phyloP scores from a whole-genome alignment of 768 basidiomycete species.

The Suillus bovinus region DNA sequence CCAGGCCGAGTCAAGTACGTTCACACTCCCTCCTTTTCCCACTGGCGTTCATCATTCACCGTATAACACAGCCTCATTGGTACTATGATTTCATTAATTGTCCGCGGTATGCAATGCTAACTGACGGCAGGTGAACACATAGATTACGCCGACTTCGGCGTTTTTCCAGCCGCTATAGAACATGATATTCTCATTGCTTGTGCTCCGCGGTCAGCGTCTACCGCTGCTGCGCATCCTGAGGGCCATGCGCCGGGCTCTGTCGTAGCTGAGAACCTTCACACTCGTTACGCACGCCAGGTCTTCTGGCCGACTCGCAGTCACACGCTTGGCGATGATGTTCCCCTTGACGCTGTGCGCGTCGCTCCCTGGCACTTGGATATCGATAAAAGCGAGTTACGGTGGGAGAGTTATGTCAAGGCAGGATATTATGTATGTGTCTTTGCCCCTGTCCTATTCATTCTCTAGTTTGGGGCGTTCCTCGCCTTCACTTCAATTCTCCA shows the following conservation, averaged over 20 bases:
- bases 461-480: not conserved
- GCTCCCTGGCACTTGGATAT: slow-evolving; percentile 77
- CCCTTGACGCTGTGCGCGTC: slow-evolving; percentile 36
- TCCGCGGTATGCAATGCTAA: not conserved
- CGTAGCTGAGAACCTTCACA: slow-evolving; percentile 59
- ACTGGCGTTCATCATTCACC: not conserved
- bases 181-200: slow-evolving; percentile 82
- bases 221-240: slow-evolving; percentile 19
- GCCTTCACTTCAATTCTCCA: not conserved
- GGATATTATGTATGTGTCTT: slow-evolving; percentile 67
- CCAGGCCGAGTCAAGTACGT: slow-evolving; percentile 80
- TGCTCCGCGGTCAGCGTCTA: slow-evolving; percentile 37
- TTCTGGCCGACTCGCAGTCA: slow-evolving; percentile 54
- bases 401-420: slow-evolving; percentile 90
- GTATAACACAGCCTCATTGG: slow-evolving; percentile 35
- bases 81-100: slow-evolving; percentile 23
- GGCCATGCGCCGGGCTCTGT: slow-evolving; percentile 49
- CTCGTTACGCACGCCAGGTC: slow-evolving; percentile 56
- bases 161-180: slow-evolving; percentile 83
- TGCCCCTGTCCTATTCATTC: not conserved
- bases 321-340: slow-evolving; percentile 30
- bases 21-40: not conserved
- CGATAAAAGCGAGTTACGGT: slow-evolving; percentile 58
- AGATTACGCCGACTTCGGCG: slow-evolving; percentile 83
- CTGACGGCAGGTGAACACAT: slow-evolving; percentile 71